Percentiles rank a stretch among this genome's conserved stretches.
These are phyloP conservation scores for Dichotomopilus funicola DNA, from an alignment of 2,329 filamentous ascomycete genomes.

Conservation along the genomic window DNA sequence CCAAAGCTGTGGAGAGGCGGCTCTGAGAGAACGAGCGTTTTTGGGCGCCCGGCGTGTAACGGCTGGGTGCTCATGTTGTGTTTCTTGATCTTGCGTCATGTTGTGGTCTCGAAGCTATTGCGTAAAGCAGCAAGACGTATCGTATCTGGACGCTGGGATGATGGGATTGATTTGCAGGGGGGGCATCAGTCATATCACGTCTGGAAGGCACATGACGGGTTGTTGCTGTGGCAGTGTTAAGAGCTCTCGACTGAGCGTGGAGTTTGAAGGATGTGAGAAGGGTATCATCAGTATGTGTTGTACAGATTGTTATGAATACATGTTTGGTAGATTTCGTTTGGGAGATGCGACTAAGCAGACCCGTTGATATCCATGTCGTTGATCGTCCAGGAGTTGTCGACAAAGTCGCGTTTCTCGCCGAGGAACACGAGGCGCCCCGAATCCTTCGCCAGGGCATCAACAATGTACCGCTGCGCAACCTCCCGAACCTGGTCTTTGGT, in stretches of 20 bases:
- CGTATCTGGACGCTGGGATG: slow-evolving; percentile 54
- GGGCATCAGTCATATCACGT: not conserved
- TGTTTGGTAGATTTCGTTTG: slow-evolving; percentile 2
- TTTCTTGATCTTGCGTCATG: slow-evolving; percentile 52
- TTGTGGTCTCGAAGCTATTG: slow-evolving; percentile 53
- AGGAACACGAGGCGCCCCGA: slow-evolving; percentile 65
- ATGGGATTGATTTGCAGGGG: not conserved
- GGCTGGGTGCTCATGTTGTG: slow-evolving; percentile 18
- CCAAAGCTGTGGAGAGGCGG: slow-evolving; percentile 51
- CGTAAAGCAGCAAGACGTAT: slow-evolving; percentile 52
- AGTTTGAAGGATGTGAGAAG: slow-evolving; percentile 25
- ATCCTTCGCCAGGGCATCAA: slow-evolving; percentile 55
- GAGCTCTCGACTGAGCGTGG: not conserved
- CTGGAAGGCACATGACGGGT: not conserved
- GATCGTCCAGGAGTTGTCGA: slow-evolving; percentile 65
- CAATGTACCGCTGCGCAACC: slow-evolving; percentile 75
- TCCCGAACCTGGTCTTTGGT: slow-evolving; percentile 70
- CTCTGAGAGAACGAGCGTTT: slow-evolving; percentile 55
- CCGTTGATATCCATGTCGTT: slow-evolving; percentile 64
- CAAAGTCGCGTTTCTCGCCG: slow-evolving; percentile 77
- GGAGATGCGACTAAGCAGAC: slow-evolving; percentile 24
- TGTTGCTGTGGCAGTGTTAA: not conserved
- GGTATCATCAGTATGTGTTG: slow-evolving; percentile 32
- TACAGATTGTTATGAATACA: slow-evolving; percentile 28
- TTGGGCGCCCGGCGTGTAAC: not conserved